A percentile compares a stretch with the other conserved stretches of the same genome.
These are phyloP conservation scores for Phytophthora capsici DNA, from an alignment of 352 stramenopile genomes.

Conservation along the genomic window DNA sequence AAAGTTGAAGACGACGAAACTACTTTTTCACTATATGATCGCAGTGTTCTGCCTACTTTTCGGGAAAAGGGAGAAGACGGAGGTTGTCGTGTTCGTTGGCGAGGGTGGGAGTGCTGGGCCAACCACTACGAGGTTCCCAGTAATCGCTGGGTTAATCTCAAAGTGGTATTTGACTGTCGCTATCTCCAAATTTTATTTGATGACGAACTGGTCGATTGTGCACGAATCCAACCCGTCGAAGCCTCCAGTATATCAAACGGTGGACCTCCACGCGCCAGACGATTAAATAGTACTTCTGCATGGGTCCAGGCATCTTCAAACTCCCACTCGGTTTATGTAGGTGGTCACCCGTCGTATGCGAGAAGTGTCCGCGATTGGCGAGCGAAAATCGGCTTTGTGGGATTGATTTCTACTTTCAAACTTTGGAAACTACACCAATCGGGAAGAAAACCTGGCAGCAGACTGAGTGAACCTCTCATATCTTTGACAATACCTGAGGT, in stretches of 20 bases:
- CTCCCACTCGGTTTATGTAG: conserved; percentile 56
- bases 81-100: conserved; percentile 56
- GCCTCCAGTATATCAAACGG: not conserved
- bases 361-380: conserved; percentile 59
- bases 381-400: conserved; percentile 56
- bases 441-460: not conserved
- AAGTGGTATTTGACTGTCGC: conserved; percentile 52
- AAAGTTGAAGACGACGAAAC: conserved; percentile 16
- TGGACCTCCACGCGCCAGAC: conserved; percentile 12
- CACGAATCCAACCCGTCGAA: conserved; percentile 24
- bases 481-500: conserved; percentile 34
- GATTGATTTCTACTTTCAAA: conserved; percentile 45
- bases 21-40: conserved; percentile 62
- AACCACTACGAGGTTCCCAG: conserved; percentile 58
- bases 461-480: conserved; percentile 12
- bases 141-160: conserved; percentile 58
- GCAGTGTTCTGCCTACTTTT: conserved; percentile 32
- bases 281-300: conserved; percentile 11
- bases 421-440: conserved; percentile 22
- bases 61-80: conserved; percentile 19
- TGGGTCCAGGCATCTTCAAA: conserved; percentile 35
- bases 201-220: conserved; percentile 52
- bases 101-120: conserved; percentile 52
- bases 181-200: conserved; percentile 62
- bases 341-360: conserved; percentile 58